phyloP scores from a whole-genome alignment of 116 monocot genomes.

The Iris pallida region DNA sequence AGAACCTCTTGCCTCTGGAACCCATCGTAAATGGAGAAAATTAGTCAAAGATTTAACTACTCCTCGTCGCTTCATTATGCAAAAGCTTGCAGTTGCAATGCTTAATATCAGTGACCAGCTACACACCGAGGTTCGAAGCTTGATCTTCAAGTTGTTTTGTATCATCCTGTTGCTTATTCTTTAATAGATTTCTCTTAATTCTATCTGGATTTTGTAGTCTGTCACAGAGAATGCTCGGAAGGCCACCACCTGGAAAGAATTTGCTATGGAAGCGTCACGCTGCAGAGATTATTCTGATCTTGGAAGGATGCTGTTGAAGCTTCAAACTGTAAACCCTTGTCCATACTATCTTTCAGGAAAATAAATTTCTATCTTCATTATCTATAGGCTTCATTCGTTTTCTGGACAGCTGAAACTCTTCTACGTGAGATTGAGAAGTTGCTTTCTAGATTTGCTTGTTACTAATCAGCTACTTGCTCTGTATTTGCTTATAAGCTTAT shows the following conservation, averaged over 20 bases:
- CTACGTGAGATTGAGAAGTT: too few relatives aligned
- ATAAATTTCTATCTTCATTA: not conserved
- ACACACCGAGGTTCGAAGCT: constrained; percentile 62
- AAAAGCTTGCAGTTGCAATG: constrained; percentile 83
- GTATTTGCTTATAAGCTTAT: too few relatives aligned
- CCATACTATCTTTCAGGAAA: constrained; percentile 1
- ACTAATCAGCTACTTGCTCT: too few relatives aligned
- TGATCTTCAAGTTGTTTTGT: constrained; percentile 9
- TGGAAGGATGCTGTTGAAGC: constrained; percentile 81
- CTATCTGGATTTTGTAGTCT: constrained; percentile 36
- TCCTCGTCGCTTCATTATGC: constrained; percentile 71
- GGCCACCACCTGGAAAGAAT: constrained; percentile 65
- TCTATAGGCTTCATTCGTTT: too few relatives aligned
- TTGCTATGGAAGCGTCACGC: constrained; percentile 76
- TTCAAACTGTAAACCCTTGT: constrained; percentile 59
- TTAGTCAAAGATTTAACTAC: constrained; percentile 65
- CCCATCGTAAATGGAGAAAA: constrained; percentile 69
- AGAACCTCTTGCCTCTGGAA: constrained; percentile 65
- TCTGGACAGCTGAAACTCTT: too few relatives aligned
- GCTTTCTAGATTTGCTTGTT: too few relatives aligned
- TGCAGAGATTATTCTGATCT: constrained; percentile 75
- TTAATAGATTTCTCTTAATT: constrained; percentile 4
- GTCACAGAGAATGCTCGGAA: constrained; percentile 73
- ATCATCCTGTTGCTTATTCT: constrained; percentile 11
- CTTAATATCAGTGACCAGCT: constrained; percentile 75